Evolutionary conservation across 176 grass and related monocot species (phyloP), one percentile per base, ranked within the genome.

Genomic region (Oryza coarctata): DNA sequence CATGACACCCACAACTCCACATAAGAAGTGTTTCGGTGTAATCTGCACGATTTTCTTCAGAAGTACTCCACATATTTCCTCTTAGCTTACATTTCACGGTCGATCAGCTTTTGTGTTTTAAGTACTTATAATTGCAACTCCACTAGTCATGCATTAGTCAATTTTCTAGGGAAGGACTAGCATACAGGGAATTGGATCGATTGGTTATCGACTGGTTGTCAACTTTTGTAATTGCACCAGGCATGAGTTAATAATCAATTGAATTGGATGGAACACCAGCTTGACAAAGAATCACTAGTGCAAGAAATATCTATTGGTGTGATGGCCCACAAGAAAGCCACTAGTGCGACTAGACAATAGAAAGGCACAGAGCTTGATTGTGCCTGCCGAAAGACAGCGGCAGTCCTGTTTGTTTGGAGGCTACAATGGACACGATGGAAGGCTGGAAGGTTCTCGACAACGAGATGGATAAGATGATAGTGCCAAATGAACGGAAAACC

Each of bases 381-480:
- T 29, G 20, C 34, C 12, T 72, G 39, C 83, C 75, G 83, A 85
- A 85, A 79, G 83, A 10, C 25, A 34, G 63, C 40, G 9, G 40
- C 7, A 22, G 25, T 45, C 30, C 81, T 68, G 62, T 32, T 76
- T 76, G 32, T 79, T 79, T 72, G 39, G 68, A 71, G 75, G 40
- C 74, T 4, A 10, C 7, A 77, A 69, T 8, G 45, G 81, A 18
- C 81, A 55, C 18, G 45, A 33, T 10, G 9, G 15, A 70, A 77
- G 65, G 75, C 40, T 2, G 17, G 76, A 86, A 73, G 11, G 32
- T 86, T 86, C 76, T 73, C 31, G 84, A 73, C 1, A 17, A 23
- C 1, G 22, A 32, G 30, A 47, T 3, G 45, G 44, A 63, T 4
- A 20, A 58, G 47, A 52, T 20, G 66, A 72, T 72, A 79, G 49